Conservation (phyloP, 2,329 filamentous ascomycete genomes). For the Colletotrichum ledebouriae region DNA sequence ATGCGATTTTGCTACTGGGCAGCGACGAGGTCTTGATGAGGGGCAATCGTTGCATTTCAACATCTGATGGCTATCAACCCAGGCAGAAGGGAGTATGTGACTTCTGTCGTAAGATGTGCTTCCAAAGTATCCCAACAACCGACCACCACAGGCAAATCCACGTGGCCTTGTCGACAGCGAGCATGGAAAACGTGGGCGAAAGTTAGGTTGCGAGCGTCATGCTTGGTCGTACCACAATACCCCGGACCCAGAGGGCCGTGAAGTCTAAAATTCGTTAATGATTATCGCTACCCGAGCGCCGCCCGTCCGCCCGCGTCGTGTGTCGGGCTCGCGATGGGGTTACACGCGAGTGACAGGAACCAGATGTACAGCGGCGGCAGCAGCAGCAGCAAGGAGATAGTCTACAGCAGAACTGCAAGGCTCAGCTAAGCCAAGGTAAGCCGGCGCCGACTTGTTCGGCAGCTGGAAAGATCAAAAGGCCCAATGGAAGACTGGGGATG, state of each 20-base stretch:
- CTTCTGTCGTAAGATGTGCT: constrained; percentile 1
- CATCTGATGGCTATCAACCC: constrained; percentile 1
- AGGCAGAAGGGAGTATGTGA: not conserved
- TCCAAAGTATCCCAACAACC: not conserved
- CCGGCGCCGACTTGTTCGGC: constrained; percentile 2
- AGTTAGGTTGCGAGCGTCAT: constrained; percentile 2
- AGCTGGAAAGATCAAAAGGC: not conserved
- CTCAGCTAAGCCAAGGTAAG: constrained; percentile 7
- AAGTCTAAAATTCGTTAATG: constrained; percentile 23
- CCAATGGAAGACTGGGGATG: constrained; percentile 21
- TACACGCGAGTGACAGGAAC: constrained; percentile 35
- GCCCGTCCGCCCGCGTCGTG: constrained; percentile 8
- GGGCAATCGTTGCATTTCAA: constrained; percentile 10
- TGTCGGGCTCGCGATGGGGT: constrained; percentile 22
- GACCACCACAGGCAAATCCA: not conserved
- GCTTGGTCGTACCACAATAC: constrained; percentile 8
- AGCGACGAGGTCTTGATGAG: not conserved
- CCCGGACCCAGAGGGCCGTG: constrained; percentile 11
- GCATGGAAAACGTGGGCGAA: constrained; percentile 18
- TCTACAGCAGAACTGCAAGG: constrained; percentile 16
- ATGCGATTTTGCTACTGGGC: not conserved
- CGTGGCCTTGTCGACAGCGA: not conserved
- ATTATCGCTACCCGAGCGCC: constrained; percentile 3
- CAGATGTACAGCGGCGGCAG: constrained; percentile 6
- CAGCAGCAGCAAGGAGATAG: constrained; percentile 5